Conservation (phyloP, 495 filamentous ascomycete genomes). For the Tuber indicum region DNA sequence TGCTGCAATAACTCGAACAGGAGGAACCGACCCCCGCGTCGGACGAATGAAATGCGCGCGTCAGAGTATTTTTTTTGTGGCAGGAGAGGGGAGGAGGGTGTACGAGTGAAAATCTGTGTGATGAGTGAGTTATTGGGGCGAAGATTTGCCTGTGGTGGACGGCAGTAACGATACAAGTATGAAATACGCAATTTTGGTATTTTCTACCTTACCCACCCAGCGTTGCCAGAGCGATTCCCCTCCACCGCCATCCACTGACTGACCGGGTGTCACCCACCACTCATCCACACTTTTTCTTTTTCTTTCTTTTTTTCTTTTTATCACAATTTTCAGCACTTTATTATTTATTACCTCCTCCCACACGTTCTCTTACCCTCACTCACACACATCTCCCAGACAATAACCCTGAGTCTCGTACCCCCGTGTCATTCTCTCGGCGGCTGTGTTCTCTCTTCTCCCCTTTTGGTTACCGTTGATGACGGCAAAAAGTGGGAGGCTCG, state of each 20-base stretch:
- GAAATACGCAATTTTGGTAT: neutral
- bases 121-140: neutral
- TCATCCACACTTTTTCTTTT: neutral
- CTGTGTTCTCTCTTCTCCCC: constrained; percentile 33
- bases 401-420: constrained; percentile 10
- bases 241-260: constrained; percentile 12
- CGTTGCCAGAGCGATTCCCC: constrained; percentile 12
- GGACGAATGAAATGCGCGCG: constrained; percentile 30
- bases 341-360: neutral
- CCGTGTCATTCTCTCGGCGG: constrained; percentile 34
- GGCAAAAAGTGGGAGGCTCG: neutral
- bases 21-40: constrained; percentile 25
- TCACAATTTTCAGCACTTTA: neutral
- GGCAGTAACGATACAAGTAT: neutral
- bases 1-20: constrained; percentile 28
- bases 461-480: neutral
- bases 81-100: constrained; percentile 30
- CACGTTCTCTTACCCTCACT: neutral
- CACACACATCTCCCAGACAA: neutral
- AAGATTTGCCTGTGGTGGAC: neutral
- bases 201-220: neutral
- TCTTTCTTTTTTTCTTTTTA: neutral
- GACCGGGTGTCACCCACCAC: neutral
- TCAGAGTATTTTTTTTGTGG: constrained; percentile 27
- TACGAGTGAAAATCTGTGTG: constrained; percentile 13